Evolutionary conservation across 2,329 filamentous ascomycete species (phyloP).

Genomic region (Diaporthe batatas): DNA sequence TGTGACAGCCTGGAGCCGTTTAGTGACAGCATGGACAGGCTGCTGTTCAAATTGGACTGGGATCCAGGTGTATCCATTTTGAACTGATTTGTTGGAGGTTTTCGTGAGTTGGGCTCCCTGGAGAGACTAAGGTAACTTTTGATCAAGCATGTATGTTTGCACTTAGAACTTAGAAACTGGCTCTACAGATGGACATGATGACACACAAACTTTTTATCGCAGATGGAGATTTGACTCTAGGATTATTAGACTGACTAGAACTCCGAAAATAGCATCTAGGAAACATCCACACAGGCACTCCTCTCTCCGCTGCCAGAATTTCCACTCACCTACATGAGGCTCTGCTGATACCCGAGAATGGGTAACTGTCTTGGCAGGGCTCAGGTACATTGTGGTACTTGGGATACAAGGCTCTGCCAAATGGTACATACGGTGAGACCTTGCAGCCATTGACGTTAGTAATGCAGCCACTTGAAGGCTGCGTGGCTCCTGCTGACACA

Average conservation of each 20-base stretch:
- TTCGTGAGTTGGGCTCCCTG: too few relatives aligned
- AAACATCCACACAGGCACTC: not conserved
- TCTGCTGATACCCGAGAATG: not conserved
- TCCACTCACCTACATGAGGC: not conserved
- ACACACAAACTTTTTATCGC: too few relatives aligned
- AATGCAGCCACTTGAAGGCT: not conserved
- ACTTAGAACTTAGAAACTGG: not conserved
- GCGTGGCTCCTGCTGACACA: not conserved
- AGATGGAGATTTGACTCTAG: not conserved
- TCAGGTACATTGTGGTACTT: not conserved
- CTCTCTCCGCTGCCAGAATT: not conserved
- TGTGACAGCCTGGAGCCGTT: not conserved
- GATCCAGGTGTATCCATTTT: not conserved
- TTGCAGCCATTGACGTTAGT: not conserved
- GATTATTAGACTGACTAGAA: not conserved
- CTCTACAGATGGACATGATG: not conserved
- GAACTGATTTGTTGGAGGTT: too few relatives aligned
- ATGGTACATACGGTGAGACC: not conserved
- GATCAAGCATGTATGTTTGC: not conserved
- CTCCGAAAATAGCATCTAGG: not conserved
- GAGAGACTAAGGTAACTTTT: too few relatives aligned
- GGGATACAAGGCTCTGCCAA: not conserved
- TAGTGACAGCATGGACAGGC: not conserved
- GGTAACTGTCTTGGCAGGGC: not conserved
- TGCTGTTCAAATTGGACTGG: not conserved